These are phyloP conservation scores for Vaccinium darrowii DNA, from an alignment of 148 eudicot genomes.

Conservation along the genomic window DNA sequence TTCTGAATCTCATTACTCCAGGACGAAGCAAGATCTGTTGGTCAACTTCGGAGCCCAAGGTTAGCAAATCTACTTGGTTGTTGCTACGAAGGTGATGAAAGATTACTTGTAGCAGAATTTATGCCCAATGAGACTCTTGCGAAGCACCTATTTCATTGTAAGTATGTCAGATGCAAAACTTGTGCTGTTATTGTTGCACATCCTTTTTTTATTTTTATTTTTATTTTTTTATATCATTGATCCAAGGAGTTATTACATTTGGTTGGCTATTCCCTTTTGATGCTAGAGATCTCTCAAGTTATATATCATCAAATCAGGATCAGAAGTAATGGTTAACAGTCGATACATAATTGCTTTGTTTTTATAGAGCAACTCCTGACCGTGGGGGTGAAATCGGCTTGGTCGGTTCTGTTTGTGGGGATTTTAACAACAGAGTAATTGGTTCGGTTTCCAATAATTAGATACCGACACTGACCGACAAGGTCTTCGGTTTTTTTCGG, in stretches of 20 bases:
- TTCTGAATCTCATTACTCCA: slow-evolving; percentile 20
- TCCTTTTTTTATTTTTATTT: not conserved
- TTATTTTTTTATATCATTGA: not conserved
- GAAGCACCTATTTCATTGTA: slow-evolving; percentile 90
- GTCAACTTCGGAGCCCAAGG: slow-evolving; percentile 76
- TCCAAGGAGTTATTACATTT: not conserved
- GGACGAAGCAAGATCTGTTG: slow-evolving; percentile 96
- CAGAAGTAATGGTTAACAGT: not conserved
- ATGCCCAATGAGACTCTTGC: slow-evolving; percentile 98
- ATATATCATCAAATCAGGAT: not conserved
- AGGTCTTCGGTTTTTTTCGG: too few relatives aligned
- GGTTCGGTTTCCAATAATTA: too few relatives aligned
- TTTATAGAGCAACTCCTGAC: not conserved
- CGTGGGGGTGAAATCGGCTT: not conserved
- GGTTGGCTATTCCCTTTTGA: not conserved
- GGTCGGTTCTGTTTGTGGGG: too few relatives aligned
- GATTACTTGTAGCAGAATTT: slow-evolving; percentile 88
- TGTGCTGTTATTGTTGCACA: not conserved
- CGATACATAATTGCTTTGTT: not conserved
- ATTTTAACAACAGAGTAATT: too few relatives aligned
- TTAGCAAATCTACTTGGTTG: slow-evolving; percentile 89
- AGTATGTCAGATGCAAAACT: slow-evolving; percentile 29
- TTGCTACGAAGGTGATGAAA: slow-evolving; percentile 86
- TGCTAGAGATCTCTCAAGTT: not conserved
- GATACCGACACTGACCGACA: too few relatives aligned